Evolutionary conservation across 2,329 filamentous ascomycete species (phyloP).

Genomic region (Periconia digitata): DNA sequence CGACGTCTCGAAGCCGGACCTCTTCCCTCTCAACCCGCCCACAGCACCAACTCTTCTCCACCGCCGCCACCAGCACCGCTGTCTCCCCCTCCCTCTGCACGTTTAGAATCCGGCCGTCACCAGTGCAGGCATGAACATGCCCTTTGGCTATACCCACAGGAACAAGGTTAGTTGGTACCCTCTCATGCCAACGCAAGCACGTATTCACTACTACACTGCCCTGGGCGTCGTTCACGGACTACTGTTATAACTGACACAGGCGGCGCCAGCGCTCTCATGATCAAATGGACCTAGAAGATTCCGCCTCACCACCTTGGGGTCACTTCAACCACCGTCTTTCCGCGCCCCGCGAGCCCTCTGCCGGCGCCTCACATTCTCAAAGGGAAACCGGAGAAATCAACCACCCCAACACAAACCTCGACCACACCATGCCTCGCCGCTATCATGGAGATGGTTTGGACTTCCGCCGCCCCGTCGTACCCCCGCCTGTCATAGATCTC

Average conservation of each 20-base stretch:
- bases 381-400: constrained; percentile 22
- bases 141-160: constrained; percentile 35
- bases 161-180: constrained; percentile 34
- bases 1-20: neutral
- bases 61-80: neutral
- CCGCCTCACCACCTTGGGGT: constrained; percentile 29
- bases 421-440: constrained; percentile 33
- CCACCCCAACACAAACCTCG: constrained; percentile 23
- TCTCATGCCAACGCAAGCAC: no score
- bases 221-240: constrained; percentile 3
- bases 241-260: constrained; percentile 12
- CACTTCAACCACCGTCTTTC: constrained; percentile 12
- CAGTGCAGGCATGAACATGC: constrained; percentile 30
- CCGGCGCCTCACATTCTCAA: constrained; percentile 12
- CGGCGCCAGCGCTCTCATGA: constrained; percentile 35
- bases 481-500: constrained; percentile 37
- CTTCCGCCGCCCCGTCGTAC: constrained; percentile 53
- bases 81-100: neutral
- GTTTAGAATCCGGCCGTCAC: neutral
- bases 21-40: neutral
- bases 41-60: neutral
- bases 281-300: constrained; percentile 34
- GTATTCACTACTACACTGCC: neutral
- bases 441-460: constrained; percentile 59
- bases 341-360: constrained; percentile 13